Percentiles rank a stretch among this genome's conserved stretches.
Conservation (phyloP, 1,284 basidiomycete genomes). For the Trametes versicolor region DNA sequence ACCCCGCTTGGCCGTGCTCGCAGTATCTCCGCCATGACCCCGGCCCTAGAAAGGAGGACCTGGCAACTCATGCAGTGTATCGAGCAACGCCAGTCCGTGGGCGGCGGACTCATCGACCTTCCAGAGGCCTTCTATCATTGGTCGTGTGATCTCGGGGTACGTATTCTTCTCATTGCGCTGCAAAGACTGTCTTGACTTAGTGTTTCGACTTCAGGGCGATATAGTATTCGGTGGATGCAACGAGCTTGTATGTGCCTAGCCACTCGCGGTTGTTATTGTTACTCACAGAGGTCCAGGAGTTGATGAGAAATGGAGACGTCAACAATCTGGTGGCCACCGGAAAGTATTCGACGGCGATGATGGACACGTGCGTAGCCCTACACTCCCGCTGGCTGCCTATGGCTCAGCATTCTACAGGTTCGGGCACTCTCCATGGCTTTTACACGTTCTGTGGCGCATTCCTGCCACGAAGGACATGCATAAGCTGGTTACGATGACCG, state of each 20-base stretch:
- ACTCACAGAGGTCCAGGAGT: slow-evolving; percentile 15
- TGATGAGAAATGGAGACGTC: slow-evolving; percentile 34
- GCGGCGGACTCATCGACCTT: slow-evolving; percentile 11
- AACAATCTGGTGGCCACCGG: slow-evolving; percentile 28
- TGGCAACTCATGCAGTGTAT: slow-evolving; percentile 20
- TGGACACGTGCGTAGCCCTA: slow-evolving; percentile 25
- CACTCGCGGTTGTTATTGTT: neutral
- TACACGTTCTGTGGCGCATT: slow-evolving; percentile 37
- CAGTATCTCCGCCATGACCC: slow-evolving; percentile 12
- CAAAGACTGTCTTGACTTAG: neutral
- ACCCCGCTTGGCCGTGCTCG: neutral
- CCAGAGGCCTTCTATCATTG: slow-evolving; percentile 8
- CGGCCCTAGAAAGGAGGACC: slow-evolving; percentile 1
- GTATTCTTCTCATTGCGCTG: neutral
- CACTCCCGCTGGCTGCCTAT: neutral
- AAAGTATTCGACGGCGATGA: slow-evolving; percentile 27
- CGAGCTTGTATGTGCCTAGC: slow-evolving; percentile 1
- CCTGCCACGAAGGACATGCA: slow-evolving; percentile 27
- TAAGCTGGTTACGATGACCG: slow-evolving; percentile 20
- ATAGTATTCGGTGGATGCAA: slow-evolving; percentile 16
- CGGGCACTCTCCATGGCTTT: slow-evolving; percentile 35
- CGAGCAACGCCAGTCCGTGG: slow-evolving; percentile 7
- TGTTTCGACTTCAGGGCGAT: slow-evolving; percentile 14
- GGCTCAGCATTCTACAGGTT: slow-evolving; percentile 18
- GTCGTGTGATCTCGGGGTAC: slow-evolving; percentile 16